Evolutionary conservation across 2,329 filamentous ascomycete genomes (phyloP).

Genomic region (Penicillium sp.): DNA sequence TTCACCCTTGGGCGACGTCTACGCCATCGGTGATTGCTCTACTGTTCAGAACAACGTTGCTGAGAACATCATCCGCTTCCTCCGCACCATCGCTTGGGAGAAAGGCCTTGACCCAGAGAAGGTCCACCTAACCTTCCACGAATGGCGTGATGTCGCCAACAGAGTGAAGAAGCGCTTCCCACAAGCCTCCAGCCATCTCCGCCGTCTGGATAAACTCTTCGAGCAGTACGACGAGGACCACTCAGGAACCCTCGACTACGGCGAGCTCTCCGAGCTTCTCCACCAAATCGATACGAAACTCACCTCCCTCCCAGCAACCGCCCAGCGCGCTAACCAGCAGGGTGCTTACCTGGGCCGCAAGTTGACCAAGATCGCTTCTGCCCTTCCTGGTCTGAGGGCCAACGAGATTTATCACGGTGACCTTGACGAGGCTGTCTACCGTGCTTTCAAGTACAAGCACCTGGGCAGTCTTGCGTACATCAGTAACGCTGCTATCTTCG

Average conservation of each 20-base stretch:
- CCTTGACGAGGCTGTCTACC: conserved; percentile 87
- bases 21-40: conserved; percentile 92
- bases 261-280: conserved; percentile 84
- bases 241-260: conserved; percentile 89
- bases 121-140: conserved; percentile 79
- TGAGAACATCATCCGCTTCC: conserved; percentile 85
- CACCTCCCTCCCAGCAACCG: conserved; percentile 90
- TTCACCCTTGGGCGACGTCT: conserved; percentile 88
- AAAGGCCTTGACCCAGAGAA: conserved; percentile 85
- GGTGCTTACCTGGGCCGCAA: conserved; percentile 90
- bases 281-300: conserved; percentile 92
- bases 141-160: conserved; percentile 83
- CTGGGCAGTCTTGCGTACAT: conserved; percentile 91
- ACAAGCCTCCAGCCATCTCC: conserved; percentile 82
- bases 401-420: conserved; percentile 89
- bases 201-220: conserved; percentile 88
- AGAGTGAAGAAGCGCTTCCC: conserved; percentile 88
- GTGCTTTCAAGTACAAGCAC: conserved; percentile 91
- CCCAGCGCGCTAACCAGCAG: conserved; percentile 95
- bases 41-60: conserved; percentile 98
- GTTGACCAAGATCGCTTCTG: conserved; percentile 84
- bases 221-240: conserved; percentile 90
- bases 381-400: conserved; percentile 69
- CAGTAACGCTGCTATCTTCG: conserved; percentile 94
- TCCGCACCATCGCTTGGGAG: conserved; percentile 88